Evolutionary conservation across 495 filamentous ascomycete genomes (phyloP).

Genomic region (Lophium mytilinum): DNA sequence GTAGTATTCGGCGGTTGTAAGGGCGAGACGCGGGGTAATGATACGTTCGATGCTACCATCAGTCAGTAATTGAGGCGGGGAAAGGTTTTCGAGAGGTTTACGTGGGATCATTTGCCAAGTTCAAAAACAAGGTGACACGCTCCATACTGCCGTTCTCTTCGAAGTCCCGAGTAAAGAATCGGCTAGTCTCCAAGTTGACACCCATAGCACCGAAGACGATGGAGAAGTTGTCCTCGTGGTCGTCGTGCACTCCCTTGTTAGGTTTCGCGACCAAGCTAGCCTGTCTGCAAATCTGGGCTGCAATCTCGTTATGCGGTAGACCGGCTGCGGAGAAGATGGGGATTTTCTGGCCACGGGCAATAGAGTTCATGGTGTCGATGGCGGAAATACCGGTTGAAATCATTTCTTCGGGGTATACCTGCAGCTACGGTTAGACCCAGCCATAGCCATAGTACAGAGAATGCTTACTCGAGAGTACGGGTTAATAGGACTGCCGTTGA

Average conservation of each 20-base stretch:
- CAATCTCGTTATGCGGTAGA: constrained; percentile 98
- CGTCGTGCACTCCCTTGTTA: constrained; percentile 93
- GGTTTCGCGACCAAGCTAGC: constrained; percentile 82
- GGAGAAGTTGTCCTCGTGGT: constrained; percentile 97
- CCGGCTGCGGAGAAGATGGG: constrained; percentile 98
- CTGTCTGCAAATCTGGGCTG: constrained; percentile 94
- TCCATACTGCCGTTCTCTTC: constrained; percentile 99
- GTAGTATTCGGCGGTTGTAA: constrained; percentile 99
- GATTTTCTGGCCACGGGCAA: constrained; percentile 99
- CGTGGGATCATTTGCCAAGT: constrained; percentile 98
- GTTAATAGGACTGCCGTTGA: constrained; percentile 99
- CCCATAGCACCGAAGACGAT: constrained; percentile 99
- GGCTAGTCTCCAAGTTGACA: constrained; percentile 98
- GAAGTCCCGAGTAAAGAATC: constrained; percentile 98
- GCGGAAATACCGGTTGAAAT: constrained; percentile 99
- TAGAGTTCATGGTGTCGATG: constrained; percentile 99
- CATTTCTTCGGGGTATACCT: constrained; percentile 99
- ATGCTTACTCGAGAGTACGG: constrained; percentile 80
- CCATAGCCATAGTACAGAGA: neutral
- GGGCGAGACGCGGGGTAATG: constrained; percentile 95
- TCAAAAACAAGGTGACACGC: constrained; percentile 93
- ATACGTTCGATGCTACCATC: constrained; percentile 87
- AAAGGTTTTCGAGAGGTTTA: constrained; percentile 37
- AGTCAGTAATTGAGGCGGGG: neutral
- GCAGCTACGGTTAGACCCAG: constrained; percentile 8